Evolutionary conservation across 371 early-diverging fungal species (phyloP), one percentile per base, ranked within the genome.

Genomic region (Apophysomyces elegans): DNA sequence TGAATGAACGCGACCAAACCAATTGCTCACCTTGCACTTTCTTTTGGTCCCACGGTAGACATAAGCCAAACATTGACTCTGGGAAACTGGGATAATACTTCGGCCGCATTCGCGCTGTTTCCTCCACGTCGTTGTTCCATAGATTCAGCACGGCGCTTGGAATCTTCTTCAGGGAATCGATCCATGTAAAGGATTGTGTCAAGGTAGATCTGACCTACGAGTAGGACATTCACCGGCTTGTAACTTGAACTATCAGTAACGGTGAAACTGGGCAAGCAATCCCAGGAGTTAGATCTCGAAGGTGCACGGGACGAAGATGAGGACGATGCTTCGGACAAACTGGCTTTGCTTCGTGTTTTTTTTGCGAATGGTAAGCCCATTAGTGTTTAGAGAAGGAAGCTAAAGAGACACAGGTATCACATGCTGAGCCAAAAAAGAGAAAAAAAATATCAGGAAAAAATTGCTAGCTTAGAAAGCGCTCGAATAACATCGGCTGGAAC

Each of bases 121-220:
- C 91, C 91, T 39, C 91, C 91, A n/a, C 83, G 79, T 8, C 91
- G 78, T 41, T 80, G 76, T 58, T 87, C 86, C 65, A 84, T 80
- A 14, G 61, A 2, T 8, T 67, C 68, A 47, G 89, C 88, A 35
- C 89, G 71, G 1, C 76, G 64, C 63, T 91, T 91, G 3, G 77
- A 65, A 65, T 89, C 91, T 66, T 91, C 89, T 21, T 66, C 59
- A 1, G 89, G 91, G 64, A 81, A 89, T 11, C 66, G 58, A 18
- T 65, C 59, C 16, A 86, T 80, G 57, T 82, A 73, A 57, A 86
- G 73, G 61, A 86, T 83, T 0, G 78, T 82, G 50, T 86, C 86
- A 3, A 75, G 64, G 47, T 86, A 86, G 1, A 84, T 68, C 16
- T 83, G 83, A 1, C 86, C 86, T 4, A 86, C 77, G 0, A 84